Conservation (phyloP, 2,329 filamentous ascomycete genomes). For the Verticillium tricorpus region DNA sequence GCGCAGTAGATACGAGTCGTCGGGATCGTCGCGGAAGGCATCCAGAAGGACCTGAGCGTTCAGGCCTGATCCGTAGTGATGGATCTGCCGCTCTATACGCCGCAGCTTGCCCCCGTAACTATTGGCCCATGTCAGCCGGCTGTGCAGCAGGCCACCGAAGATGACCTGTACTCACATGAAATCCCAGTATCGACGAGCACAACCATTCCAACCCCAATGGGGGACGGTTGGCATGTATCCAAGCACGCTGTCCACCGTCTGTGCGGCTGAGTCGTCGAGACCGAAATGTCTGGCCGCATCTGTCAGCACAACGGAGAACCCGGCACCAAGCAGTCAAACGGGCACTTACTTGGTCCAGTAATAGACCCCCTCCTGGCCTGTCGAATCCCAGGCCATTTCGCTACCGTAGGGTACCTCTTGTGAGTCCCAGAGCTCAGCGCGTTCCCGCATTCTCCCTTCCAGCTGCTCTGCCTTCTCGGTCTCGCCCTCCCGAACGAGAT, state of each 20-base stretch:
- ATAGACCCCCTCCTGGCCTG: constrained; percentile 57
- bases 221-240: constrained; percentile 54
- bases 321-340: background rate
- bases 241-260: constrained; percentile 48
- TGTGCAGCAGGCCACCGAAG: too few relatives aligned
- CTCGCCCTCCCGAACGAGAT: constrained; percentile 43
- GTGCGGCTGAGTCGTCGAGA: constrained; percentile 35
- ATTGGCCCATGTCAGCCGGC: background rate
- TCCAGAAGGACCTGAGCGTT: constrained; percentile 52
- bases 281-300: constrained; percentile 39
- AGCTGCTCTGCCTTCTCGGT: constrained; percentile 32
- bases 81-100: constrained; percentile 45
- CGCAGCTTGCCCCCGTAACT: constrained; percentile 37
- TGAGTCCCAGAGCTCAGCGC: constrained; percentile 45
- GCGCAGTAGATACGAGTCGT: constrained; percentile 45
- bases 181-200: constrained; percentile 58
- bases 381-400: constrained; percentile 61
- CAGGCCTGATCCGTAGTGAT: constrained; percentile 57
- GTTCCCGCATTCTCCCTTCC: constrained; percentile 39
- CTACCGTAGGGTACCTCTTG: constrained; percentile 51
- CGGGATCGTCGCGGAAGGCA: constrained; percentile 40
- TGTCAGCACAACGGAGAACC: background rate
- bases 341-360: constrained; percentile 45
- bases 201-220: constrained; percentile 61
- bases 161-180: constrained; percentile 34